Percentiles rank a stretch among this genome's conserved stretches.
These are phyloP conservation scores for Chaetothyriales sp. DNA, from an alignment of 2,329 filamentous ascomycete species.

Conservation along the genomic window DNA sequence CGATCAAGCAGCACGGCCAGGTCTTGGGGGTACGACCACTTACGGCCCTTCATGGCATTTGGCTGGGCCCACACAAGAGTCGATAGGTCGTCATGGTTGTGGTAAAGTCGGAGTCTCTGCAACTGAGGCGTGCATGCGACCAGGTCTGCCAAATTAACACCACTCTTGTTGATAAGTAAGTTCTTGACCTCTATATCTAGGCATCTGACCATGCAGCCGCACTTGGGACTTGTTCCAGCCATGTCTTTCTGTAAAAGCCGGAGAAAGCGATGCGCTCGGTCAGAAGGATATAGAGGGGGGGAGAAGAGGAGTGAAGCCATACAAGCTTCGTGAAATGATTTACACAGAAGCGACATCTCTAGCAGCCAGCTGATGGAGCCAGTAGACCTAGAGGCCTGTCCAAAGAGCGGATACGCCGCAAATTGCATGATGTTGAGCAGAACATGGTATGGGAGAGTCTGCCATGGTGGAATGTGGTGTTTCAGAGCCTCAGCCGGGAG, in stretches of 20 bases:
- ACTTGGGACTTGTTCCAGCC: slow-evolving; percentile 34
- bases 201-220: slow-evolving; percentile 54
- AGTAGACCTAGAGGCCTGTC: slow-evolving; percentile 30
- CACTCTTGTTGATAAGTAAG: slow-evolving; percentile 38
- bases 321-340: slow-evolving; percentile 54
- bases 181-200: slow-evolving; percentile 53
- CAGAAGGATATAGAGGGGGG: slow-evolving; percentile 45
- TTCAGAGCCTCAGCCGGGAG: background rate
- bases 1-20: slow-evolving; percentile 51
- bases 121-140: slow-evolving; percentile 52
- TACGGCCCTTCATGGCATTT: slow-evolving; percentile 19
- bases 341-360: slow-evolving; percentile 46
- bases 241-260: slow-evolving; percentile 41
- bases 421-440: slow-evolving; percentile 55
- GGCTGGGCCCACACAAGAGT: slow-evolving; percentile 19
- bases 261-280: slow-evolving; percentile 34
- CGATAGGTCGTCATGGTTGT: slow-evolving; percentile 43
- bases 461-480: slow-evolving; percentile 38
- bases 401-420: slow-evolving; percentile 45
- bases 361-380: slow-evolving; percentile 47
- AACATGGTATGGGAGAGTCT: slow-evolving; percentile 50
- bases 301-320: slow-evolving; percentile 56
- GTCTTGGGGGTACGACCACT: slow-evolving; percentile 54
- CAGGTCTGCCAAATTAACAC: slow-evolving; percentile 42
- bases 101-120: slow-evolving; percentile 54